Evolutionary conservation across 164 flowering plant species (phyloP), one percentile per base, ranked within the genome.

Genomic region (Annona squamosa): DNA sequence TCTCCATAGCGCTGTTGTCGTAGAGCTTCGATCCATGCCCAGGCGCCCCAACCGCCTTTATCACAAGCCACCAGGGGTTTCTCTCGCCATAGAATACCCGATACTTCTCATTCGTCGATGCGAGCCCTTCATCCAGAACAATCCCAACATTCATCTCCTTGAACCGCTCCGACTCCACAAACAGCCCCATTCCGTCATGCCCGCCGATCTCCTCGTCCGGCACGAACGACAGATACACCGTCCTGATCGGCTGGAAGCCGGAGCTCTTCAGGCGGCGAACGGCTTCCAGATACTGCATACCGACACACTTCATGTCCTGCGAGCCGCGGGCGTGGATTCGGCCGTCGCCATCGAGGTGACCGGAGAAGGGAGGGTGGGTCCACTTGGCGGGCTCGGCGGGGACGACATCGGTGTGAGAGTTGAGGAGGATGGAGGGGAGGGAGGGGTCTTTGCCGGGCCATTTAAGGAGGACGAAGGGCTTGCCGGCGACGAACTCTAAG

Each of bases 301-400:
- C 99, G 10, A 95, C 99, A 74, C 98, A 91, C 83, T 95, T 95
- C 99, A 95, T 95, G 78, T 95, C 99, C 90, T 96, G 99, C 1
- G 98, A 90, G 1, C 99, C 99, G 47, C 99, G 77, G 6, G 97
- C 99, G 68, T 62, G 90, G 67, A 96, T 86, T 48, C 82, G 65
- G 4, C 97, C 97, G 3, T 63, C 19, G 7, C 61, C 48, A 72
- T 93, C 97, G 70, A 91, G 9, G 72, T 80, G 87, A 13, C 94
- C 99, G 1, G 69, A 74, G 70, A 93, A 91, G 1, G 99, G 97
- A 7, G 79, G 88, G 77, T 86, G 86, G 52, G n/a, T 18, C 99
- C 99, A 95, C 80, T 93, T 95, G 63, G 72, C 76, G 18, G 71
- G 79, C 81, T 96, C 99, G 5, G 82, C 84, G 4, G 98, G 87